Conservation (phyloP, 257 asterid genomes). For the Solanum gandarillasii region DNA sequence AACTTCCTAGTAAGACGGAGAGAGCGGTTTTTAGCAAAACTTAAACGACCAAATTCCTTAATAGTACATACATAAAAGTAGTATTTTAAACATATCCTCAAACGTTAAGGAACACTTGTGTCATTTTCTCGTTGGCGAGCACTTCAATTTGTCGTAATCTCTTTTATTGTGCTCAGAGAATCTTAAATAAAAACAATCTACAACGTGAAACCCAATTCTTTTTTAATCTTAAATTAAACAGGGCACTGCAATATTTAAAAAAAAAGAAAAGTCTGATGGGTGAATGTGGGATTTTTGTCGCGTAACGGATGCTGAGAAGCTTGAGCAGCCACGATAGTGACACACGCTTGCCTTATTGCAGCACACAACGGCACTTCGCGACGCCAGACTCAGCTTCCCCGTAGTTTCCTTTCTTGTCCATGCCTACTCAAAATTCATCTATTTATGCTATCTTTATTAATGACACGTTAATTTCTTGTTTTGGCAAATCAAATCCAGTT, state of each 20-base stretch:
- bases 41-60: background rate
- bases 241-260: background rate
- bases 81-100: background rate
- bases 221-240: background rate
- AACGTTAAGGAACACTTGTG: background rate
- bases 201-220: background rate
- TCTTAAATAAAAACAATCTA: background rate
- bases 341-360: constrained; percentile 21
- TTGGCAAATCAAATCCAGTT: background rate
- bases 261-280: background rate
- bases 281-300: constrained; percentile 6
- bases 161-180: background rate
- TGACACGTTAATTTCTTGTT: background rate
- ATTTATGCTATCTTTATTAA: background rate
- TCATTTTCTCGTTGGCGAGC: background rate
- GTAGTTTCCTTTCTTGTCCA: background rate
- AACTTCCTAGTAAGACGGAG: background rate
- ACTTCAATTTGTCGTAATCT: background rate
- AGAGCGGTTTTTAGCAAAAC: background rate
- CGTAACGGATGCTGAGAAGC: background rate
- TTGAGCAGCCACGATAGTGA: constrained; percentile 11
- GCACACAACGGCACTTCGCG: constrained; percentile 1
- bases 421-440: background rate
- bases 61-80: background rate
- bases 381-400: background rate